phyloP scores from a whole-genome alignment of 306 rosid genomes.

The Trifolium dubium region DNA sequence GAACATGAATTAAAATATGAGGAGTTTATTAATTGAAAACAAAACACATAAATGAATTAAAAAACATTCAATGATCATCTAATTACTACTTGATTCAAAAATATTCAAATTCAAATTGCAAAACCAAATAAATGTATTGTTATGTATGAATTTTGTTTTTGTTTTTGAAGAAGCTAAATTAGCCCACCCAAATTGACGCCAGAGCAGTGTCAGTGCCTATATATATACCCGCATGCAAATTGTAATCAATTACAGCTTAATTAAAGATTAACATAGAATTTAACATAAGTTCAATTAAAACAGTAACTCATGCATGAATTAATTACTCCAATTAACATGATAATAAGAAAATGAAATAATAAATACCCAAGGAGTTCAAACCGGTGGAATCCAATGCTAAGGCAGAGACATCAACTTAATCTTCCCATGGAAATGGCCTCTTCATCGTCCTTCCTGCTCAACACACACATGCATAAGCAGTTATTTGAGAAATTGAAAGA shows the following conservation, averaged over 20 bases:
- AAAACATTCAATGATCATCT: neutral
- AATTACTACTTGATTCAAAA: too few relatives aligned
- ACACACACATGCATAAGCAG: neutral
- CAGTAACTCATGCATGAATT: neutral
- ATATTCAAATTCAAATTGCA: too few relatives aligned
- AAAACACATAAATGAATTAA: neutral
- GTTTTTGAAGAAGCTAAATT: too few relatives aligned
- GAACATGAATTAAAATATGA: too few relatives aligned
- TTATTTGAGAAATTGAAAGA: too few relatives aligned
- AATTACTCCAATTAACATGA: neutral
- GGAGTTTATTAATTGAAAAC: neutral
- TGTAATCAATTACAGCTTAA: neutral
- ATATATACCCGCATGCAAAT: neutral
- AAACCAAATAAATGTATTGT: too few relatives aligned
- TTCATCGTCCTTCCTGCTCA: slow-evolving; percentile 51
- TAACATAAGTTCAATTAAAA: neutral
- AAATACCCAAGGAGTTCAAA: slow-evolving; percentile 56
- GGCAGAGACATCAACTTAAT: neutral
- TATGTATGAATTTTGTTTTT: too few relatives aligned
- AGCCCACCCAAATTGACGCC: too few relatives aligned
- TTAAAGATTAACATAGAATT: slow-evolving; percentile 11
- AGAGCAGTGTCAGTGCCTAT: neutral
- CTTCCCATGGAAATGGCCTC: slow-evolving; percentile 63
- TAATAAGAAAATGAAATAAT: neutral
- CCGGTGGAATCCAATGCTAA: too few relatives aligned